A percentile compares a stretch with the other conserved stretches of the same genome.
Conservation (phyloP, 768 basidiomycete species). For the Tulasnella sp. region DNA sequence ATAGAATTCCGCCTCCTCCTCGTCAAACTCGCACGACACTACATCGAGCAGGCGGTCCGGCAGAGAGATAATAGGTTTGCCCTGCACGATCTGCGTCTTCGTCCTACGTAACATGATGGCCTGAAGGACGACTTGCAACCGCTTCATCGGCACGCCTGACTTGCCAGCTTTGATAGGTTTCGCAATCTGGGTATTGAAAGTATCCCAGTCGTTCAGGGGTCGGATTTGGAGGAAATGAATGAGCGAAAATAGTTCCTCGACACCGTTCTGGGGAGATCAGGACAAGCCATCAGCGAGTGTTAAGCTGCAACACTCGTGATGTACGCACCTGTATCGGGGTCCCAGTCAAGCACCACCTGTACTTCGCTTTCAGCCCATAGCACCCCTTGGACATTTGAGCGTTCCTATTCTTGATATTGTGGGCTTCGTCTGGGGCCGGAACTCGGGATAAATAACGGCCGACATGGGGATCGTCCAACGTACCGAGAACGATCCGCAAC, state of each 20-base stretch:
- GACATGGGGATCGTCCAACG: constrained; percentile 1
- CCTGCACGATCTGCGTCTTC: constrained; percentile 61
- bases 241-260: constrained; percentile 80
- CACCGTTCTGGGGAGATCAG: constrained; percentile 56
- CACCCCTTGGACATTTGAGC: constrained; percentile 68
- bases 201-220: constrained; percentile 67
- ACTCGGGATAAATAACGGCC: background rate
- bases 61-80: constrained; percentile 69
- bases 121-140: constrained; percentile 68
- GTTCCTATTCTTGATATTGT: constrained; percentile 81
- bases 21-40: constrained; percentile 64
- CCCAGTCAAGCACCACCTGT: constrained; percentile 80
- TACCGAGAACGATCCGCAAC: constrained; percentile 78
- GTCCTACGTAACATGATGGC: constrained; percentile 81
- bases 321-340: constrained; percentile 42
- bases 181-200: constrained; percentile 67
- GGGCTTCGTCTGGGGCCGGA: constrained; percentile 61
- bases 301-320: background rate
- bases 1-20: constrained; percentile 72
- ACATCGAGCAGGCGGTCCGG: constrained; percentile 61
- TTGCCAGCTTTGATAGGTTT: constrained; percentile 63
- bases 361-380: constrained; percentile 62
- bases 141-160: constrained; percentile 61
- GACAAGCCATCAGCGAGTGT: background rate
- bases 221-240: constrained; percentile 77